Evolutionary conservation across 176 grass and related monocot species (phyloP).

Genomic region (Pontederia crassipes): DNA sequence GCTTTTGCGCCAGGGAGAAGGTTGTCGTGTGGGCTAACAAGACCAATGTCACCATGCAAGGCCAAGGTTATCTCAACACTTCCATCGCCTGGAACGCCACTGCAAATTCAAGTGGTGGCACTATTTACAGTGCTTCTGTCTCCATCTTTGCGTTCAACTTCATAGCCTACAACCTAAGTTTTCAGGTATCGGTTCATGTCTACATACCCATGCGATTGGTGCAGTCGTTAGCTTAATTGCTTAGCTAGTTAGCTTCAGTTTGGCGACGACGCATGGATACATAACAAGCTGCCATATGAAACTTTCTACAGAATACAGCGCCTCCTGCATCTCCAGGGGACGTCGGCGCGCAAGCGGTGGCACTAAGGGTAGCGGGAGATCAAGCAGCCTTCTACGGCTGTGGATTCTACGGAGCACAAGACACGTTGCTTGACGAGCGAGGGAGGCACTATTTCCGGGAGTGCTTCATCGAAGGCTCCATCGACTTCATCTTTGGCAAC

Average conservation of each 20-base stretch:
- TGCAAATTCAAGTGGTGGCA: constrained; percentile 56
- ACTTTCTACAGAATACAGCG: constrained; percentile 31
- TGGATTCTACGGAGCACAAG: constrained; percentile 65
- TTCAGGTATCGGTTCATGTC: constrained; percentile 24
- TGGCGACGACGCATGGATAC: not conserved
- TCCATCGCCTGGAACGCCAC: constrained; percentile 63
- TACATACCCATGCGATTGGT: not conserved
- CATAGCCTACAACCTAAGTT: constrained; percentile 59
- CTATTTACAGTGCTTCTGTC: constrained; percentile 45
- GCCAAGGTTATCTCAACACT: constrained; percentile 53
- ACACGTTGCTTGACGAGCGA: constrained; percentile 73
- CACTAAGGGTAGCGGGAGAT: constrained; percentile 50
- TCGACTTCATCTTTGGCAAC: constrained; percentile 87
- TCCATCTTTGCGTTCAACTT: constrained; percentile 46
- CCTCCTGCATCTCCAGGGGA: constrained; percentile 35
- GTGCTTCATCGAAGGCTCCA: constrained; percentile 85
- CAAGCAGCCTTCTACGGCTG: constrained; percentile 75
- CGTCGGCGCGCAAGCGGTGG: constrained; percentile 63
- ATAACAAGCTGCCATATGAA: no score
- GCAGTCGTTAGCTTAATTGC: not conserved
- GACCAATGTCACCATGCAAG: constrained; percentile 54
- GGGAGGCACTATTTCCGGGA: constrained; percentile 53
- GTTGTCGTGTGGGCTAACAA: constrained; percentile 60
- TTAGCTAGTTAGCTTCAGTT: not conserved
- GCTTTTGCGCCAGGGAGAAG: constrained; percentile 41